Evolutionary conservation across 805 yeast species (phyloP).

Genomic region (Yamadazyma philogaea): DNA sequence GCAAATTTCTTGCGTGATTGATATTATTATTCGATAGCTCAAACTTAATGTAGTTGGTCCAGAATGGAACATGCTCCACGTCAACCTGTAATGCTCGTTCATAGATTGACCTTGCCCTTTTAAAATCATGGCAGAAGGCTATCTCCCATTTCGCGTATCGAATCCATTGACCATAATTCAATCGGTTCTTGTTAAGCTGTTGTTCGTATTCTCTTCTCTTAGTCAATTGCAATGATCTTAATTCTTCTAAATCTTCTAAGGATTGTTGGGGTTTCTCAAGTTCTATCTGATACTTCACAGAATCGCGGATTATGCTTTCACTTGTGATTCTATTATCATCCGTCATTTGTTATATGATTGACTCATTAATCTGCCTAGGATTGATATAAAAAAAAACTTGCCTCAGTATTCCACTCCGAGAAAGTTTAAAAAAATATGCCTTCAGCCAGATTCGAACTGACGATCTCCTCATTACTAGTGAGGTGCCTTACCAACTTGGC

Average conservation of each 20-base stretch:
- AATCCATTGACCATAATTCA: slow-evolving; percentile 85
- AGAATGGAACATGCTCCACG: slow-evolving; percentile 70
- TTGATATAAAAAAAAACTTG: not conserved
- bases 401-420: not conserved
- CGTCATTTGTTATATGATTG: slow-evolving; percentile 1
- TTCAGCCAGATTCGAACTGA: slow-evolving; percentile 26
- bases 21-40: slow-evolving; percentile 71
- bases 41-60: slow-evolving; percentile 79
- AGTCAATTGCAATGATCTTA: slow-evolving; percentile 68
- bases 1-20: slow-evolving; percentile 83
- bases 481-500: slow-evolving; percentile 27
- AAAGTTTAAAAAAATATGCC: slow-evolving; percentile 16
- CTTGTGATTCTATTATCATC: slow-evolving; percentile 30
- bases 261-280: slow-evolving; percentile 31
- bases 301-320: slow-evolving; percentile 35
- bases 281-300: slow-evolving; percentile 24
- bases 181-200: slow-evolving; percentile 79
- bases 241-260: slow-evolving; percentile 74
- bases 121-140: slow-evolving; percentile 66
- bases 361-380: not conserved
- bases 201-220: slow-evolving; percentile 82
- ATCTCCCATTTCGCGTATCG: slow-evolving; percentile 87
- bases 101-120: slow-evolving; percentile 79
- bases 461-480: slow-evolving; percentile 28
- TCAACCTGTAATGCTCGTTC: slow-evolving; percentile 84